Evolutionary conservation across 768 basidiomycete genomes (phyloP), one percentile per base, ranked within the genome.

Genomic region (Pholiota conissans): DNA sequence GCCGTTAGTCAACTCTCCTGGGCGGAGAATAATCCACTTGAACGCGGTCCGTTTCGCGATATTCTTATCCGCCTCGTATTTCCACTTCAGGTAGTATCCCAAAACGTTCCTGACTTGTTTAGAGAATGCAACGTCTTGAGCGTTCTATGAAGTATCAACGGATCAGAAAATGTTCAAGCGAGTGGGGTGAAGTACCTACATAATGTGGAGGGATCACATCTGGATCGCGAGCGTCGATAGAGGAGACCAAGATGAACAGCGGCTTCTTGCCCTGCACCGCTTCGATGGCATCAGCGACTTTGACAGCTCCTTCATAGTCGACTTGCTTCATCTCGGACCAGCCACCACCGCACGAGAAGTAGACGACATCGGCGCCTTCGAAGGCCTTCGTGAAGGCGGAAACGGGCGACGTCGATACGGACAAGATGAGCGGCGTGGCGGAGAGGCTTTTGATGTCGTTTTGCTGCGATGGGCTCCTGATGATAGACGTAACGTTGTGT

Each of bases 271-370:
- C 63, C 7, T 54, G 75, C 45, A 78, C 70, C 6, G 30, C 30
- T 66, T 88, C 87, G 51, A 90, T 74, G 0, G 85, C 87, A 64
- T 89, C 87, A 63, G 84, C 87, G 3, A 86, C 79, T 69, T 88
- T 89, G 37, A 89, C 59, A 0, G 86, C 85, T 5, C 86, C 86
- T 47, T 85, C 82, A 62, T 81, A 83, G 62, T 83, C 80, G 4
- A 88, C 85, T 22, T 73, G 74, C 64, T 78, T 79, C 3, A 82
- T 86, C 28, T 84, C 0, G 83, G 84, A 0, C 85, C 85, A 0
- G 86, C 81, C 0, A 78, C 78, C 3, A 78, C 78, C 30, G 13
- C 30, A 32, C 37, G 73, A 73, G 57, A 78, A 80, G 57, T 79
- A 78, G 13, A 81, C 74, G 6, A 79, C 69, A 53, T 78, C 76